These are phyloP conservation scores for Paraphoma sp. DNA, from an alignment of 2,329 filamentous ascomycete genomes.

Conservation along the genomic window DNA sequence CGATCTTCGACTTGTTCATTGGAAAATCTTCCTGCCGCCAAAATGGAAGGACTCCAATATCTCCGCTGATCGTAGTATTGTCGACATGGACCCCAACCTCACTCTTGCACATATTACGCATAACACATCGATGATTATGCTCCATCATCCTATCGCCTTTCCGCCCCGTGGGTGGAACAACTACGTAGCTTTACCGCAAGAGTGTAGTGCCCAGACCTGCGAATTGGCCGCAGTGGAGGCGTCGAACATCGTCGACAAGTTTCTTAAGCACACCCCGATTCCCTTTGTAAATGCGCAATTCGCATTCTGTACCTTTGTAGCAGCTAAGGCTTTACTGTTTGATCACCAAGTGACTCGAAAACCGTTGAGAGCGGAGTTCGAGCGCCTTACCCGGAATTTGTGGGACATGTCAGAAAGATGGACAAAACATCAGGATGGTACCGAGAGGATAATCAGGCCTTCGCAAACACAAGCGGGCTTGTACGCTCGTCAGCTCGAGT, in stretches of 20 bases:
- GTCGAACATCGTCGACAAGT: constrained; percentile 43
- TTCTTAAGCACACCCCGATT: constrained; percentile 34
- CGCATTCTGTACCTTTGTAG: constrained; percentile 41
- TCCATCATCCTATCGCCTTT: constrained; percentile 41
- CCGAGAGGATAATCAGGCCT: neutral
- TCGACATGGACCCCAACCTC: constrained; percentile 45
- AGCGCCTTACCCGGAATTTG: constrained; percentile 28
- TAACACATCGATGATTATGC: constrained; percentile 45
- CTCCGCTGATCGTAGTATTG: constrained; percentile 30
- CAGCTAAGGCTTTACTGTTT: constrained; percentile 41
- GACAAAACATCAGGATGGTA: constrained; percentile 6
- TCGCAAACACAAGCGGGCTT: constrained; percentile 25
- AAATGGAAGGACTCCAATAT: constrained; percentile 45
- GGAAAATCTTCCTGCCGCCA: constrained; percentile 43
- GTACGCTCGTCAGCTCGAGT: constrained; percentile 35
- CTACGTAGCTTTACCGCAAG: constrained; percentile 39
- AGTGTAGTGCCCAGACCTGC: constrained; percentile 43
- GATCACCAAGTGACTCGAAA: constrained; percentile 26
- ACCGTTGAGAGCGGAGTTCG: constrained; percentile 32
- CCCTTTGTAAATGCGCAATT: constrained; percentile 46
- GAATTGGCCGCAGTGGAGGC: constrained; percentile 41
- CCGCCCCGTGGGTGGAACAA: constrained; percentile 39
- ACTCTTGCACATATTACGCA: constrained; percentile 44
- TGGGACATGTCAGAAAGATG: constrained; percentile 40
- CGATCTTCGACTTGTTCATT: constrained; percentile 41